Evolutionary conservation across 2,329 filamentous ascomycete species (phyloP), one percentile per base, ranked within the genome.

Genomic region (Juglanconis oblonga): DNA sequence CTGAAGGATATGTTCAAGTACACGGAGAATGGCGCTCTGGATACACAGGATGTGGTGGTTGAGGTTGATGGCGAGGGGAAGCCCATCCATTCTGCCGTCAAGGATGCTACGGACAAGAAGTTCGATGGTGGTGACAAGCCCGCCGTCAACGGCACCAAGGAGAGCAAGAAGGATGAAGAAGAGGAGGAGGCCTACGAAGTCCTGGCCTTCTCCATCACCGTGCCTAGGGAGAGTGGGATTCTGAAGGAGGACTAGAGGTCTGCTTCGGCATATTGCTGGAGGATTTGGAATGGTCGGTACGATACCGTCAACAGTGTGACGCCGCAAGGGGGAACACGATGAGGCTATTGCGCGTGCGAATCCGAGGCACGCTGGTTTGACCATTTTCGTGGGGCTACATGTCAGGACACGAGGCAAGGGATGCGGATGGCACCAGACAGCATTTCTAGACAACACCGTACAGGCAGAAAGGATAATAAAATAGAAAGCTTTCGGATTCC

Each of bases 1-100:
- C 64, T 94, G 2, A 79, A 78, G 54, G 74, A 87, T 47, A 88
- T 98, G 84, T 96, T 90, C 89, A 78, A 79, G 3, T 98, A 93
- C 70, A 92, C 87, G 0, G 94, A 98, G 71, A 85, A 87, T 64
- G 83, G 82, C 3, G 82, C 76, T 58, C 71, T 86, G 3, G 84
- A 86, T 64, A 80, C 75, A 0, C 68, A 76, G 45, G 83, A 86
- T 51, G 77, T 83, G 1, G 74, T 86, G 1, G 82, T 86, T 2
- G 81, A 85, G 58, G 71, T 85, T 1, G 82, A 83, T 50, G 75
- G 70, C 0, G 64, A 82, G 5, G 81, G 82, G 0, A 78, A 77
- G 35, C 72, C 77, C 0, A 67, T 81, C 33, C 76, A 24, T 3
- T 5, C 24, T 48, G 45, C 8, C 24, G 3, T 7, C 9, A 17